phyloP scores from a whole-genome alignment of 192 early-diverging fungal species.

The Rhizophagus sp. region DNA sequence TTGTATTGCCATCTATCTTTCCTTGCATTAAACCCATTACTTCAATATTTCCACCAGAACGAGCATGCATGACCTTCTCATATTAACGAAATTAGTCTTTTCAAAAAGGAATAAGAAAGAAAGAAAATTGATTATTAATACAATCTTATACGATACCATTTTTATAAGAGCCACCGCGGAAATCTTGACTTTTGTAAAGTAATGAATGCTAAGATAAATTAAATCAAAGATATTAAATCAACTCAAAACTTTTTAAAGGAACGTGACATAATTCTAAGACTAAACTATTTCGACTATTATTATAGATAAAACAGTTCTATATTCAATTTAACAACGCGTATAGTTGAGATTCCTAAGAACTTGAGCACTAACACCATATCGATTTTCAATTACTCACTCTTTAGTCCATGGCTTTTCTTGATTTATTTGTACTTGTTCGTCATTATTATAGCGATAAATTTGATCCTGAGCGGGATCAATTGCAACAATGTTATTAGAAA shows the following conservation, averaged over 20 bases:
- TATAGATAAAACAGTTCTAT: not conserved
- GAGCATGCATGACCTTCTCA: constrained; percentile 88
- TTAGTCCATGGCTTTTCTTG: constrained; percentile 80
- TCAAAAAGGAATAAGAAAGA: not conserved
- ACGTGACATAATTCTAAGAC: too few species aligned
- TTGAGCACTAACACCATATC: not conserved
- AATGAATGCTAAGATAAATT: constrained; percentile 61
- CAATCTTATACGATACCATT: constrained; percentile 65
- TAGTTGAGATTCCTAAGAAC: not conserved
- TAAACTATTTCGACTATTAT: not conserved
- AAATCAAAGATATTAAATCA: not conserved
- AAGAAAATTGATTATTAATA: too few species aligned
- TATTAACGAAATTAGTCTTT: not conserved
- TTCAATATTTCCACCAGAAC: constrained; percentile 94
- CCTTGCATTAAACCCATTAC: constrained; percentile 99
- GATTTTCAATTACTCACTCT: constrained; percentile 56
- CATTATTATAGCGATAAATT: constrained; percentile 81
- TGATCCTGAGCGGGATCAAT: constrained; percentile 68
- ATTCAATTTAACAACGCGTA: not conserved
- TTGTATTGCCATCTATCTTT: constrained; percentile 81
- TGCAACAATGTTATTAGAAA: constrained; percentile 78
- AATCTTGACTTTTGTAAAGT: constrained; percentile 87
- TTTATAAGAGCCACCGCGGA: constrained; percentile 97
- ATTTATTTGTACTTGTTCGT: constrained; percentile 61
- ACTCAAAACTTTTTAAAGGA: not conserved